phyloP scores from a whole-genome alignment of 148 eudicot species.

The Rheum nobile region DNA sequence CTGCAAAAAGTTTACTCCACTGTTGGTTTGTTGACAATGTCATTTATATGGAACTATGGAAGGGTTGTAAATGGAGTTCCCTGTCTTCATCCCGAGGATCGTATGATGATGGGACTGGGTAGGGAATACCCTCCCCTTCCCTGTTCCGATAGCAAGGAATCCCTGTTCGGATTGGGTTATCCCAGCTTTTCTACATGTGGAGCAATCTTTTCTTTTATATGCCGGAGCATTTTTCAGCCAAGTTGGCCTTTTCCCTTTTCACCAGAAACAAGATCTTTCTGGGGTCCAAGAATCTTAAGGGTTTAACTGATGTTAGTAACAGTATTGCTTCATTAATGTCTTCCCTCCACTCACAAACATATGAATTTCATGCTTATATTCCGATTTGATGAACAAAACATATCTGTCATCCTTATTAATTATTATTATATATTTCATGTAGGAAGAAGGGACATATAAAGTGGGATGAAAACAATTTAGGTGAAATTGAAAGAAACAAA shows the following conservation, averaged over 20 bases:
- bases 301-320: neutral
- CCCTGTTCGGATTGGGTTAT: no score
- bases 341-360: neutral
- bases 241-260: neutral
- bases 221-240: neutral
- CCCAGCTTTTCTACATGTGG: neutral
- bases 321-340: neutral
- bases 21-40: neutral
- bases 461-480: conserved; percentile 87
- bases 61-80: neutral
- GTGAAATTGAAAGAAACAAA: conserved; percentile 82
- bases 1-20: neutral
- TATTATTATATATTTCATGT: neutral
- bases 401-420: neutral
- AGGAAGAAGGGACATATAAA: conserved; percentile 51
- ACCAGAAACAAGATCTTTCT: neutral
- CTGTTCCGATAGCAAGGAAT: neutral
- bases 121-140: neutral
- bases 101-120: neutral
- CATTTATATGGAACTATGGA: neutral
- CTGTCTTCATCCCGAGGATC: neutral
- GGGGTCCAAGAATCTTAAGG: neutral
- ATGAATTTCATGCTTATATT: neutral
- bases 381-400: neutral
- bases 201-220: neutral